Conservation (phyloP, 129 eudicot species). For the Smallanthus sonchifolius region DNA sequence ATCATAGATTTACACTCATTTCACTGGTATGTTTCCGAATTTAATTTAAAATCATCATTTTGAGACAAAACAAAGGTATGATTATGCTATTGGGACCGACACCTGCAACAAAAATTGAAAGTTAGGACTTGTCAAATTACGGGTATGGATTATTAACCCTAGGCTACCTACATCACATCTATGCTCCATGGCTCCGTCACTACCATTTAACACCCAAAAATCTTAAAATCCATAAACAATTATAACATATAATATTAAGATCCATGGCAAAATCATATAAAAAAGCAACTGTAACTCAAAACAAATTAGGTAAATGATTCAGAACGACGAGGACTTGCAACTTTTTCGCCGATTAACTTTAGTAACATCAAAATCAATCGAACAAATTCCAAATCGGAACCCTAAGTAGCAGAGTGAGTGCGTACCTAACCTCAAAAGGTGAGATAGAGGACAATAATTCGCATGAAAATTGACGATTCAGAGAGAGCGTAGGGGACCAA, state of each 20-base stretch:
- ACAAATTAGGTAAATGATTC: background rate
- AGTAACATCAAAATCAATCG: background rate
- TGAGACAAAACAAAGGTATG: no score
- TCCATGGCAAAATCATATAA: background rate
- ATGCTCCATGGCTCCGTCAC: no score
- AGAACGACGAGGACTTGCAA: background rate
- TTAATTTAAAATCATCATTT: no score
- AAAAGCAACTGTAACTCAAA: background rate
- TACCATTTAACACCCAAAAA: no score
- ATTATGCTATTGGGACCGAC: no score
- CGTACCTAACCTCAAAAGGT: conserved; percentile 9
- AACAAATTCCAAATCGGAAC: background rate
- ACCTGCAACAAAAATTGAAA: no score
- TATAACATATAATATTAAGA: background rate
- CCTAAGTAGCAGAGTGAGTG: background rate
- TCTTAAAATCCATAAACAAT: background rate
- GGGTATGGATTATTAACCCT: no score
- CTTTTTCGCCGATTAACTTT: background rate
- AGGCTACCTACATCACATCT: no score
- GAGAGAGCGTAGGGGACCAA: conserved; percentile 20
- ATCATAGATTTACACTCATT: no score
- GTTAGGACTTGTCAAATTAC: no score
- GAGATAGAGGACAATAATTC: conserved; percentile 9
- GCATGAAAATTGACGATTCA: background rate
- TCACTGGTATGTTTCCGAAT: no score